Evolutionary conservation across 768 basidiomycete genomes (phyloP).

Genomic region (Austroboletus eburneus): DNA sequence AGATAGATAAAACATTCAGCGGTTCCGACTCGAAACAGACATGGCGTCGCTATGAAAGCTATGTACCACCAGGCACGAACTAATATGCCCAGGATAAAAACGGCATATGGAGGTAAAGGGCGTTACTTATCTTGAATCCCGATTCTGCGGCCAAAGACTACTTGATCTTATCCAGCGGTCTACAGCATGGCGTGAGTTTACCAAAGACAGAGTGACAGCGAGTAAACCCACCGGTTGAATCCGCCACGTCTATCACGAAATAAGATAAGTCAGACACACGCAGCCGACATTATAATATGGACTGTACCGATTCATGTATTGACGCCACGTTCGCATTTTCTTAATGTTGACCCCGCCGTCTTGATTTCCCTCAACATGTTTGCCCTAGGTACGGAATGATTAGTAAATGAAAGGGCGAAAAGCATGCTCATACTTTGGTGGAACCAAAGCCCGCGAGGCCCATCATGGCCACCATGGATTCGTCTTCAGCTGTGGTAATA

Average conservation of each 20-base stretch:
- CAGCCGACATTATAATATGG: not conserved
- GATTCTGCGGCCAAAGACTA: slow-evolving; percentile 29
- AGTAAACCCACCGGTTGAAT: slow-evolving; percentile 63
- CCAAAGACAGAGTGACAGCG: not conserved
- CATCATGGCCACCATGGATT: slow-evolving; percentile 87
- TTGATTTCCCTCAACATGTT: slow-evolving; percentile 79
- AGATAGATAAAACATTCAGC: slow-evolving; percentile 18
- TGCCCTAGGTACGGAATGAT: slow-evolving; percentile 49
- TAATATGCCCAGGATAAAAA: slow-evolving; percentile 10
- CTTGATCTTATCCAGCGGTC: slow-evolving; percentile 95
- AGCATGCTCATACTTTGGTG: slow-evolving; percentile 62
- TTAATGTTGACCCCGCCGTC: slow-evolving; percentile 63
- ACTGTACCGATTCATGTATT: slow-evolving; percentile 93
- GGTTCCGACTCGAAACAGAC: slow-evolving; percentile 3
- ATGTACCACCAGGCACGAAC: not conserved
- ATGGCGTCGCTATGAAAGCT: not conserved
- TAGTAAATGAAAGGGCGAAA: not conserved
- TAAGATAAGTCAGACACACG: slow-evolving; percentile 10
- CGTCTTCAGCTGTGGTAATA: slow-evolving; percentile 62
- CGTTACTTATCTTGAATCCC: slow-evolving; percentile 13
- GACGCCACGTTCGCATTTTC: slow-evolving; percentile 89
- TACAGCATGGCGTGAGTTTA: slow-evolving; percentile 32
- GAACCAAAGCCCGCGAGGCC: slow-evolving; percentile 83
- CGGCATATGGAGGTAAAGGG: slow-evolving; percentile 1
- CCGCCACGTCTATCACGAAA: slow-evolving; percentile 63